Percentiles rank a stretch among this genome's conserved stretches.
Evolutionary conservation across 441 rosid genomes (phyloP).

Genomic region (Manihot esculenta): DNA sequence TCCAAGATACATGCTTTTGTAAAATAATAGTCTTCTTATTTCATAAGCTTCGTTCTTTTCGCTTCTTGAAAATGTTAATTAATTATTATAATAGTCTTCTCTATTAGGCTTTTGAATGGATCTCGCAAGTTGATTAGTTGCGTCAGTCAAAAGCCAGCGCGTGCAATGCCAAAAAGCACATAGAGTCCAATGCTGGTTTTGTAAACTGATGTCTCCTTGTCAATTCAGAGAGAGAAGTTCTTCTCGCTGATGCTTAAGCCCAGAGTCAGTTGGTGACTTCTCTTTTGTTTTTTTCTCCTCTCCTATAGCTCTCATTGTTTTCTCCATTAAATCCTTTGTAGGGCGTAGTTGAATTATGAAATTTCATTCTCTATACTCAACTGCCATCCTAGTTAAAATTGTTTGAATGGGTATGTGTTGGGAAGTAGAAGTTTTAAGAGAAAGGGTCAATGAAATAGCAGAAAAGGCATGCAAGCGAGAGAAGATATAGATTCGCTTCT

Average conservation of each 20-base stretch:
- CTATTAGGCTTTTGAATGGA: slow-evolving; percentile 2
- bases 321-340: too few species aligned
- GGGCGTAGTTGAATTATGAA: neutral
- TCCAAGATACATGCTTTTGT: slow-evolving; percentile 21
- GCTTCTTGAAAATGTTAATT: too few species aligned
- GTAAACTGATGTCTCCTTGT: slow-evolving; percentile 35
- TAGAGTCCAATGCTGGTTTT: slow-evolving; percentile 56
- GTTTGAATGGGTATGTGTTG: too few species aligned
- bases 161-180: slow-evolving; percentile 54
- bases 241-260: slow-evolving; percentile 23
- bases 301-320: neutral
- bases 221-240: slow-evolving; percentile 42
- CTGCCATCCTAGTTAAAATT: too few species aligned
- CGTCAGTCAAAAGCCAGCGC: slow-evolving; percentile 58
- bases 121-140: neutral
- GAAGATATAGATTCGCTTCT: slow-evolving; percentile 47
- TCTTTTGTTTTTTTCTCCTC: slow-evolving; percentile 25
- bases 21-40: slow-evolving; percentile 15
- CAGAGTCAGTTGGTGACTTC: slow-evolving; percentile 32
- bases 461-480: slow-evolving; percentile 15
- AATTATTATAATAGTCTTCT: too few species aligned
- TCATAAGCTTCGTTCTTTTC: too few species aligned
- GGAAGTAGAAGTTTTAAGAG: slow-evolving; percentile 7
- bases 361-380: too few species aligned
- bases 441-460: slow-evolving; percentile 22